Evolutionary conservation across 352 stramenopile genomes (phyloP), one percentile per base, ranked within the genome.

Genomic region (Globisporangium paddicum): DNA sequence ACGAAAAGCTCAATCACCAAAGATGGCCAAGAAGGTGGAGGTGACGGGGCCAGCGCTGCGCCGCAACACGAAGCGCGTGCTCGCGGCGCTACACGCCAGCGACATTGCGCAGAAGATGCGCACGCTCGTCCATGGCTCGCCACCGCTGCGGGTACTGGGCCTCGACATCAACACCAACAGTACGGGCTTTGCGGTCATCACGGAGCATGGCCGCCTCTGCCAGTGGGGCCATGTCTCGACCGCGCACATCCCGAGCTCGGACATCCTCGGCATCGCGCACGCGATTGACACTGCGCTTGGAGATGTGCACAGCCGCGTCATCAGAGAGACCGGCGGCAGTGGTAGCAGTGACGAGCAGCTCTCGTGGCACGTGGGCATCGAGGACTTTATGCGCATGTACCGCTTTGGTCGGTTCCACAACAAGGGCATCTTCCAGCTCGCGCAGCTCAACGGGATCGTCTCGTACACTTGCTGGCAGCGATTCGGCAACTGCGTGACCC

Each of bases 361-460:
- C 7, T 19, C 44, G 46, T 95, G 86, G 86, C 51, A 69, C 50
- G 82, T 95, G 38, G 86, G 86, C 51, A 87, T 95, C 52, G 86
- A 95, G 69, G 86, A 88, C 38, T 95, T 93, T 58, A 82, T 95
- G 75, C 77, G 83, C 50, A 89, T 87, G 75, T 95, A 89, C 66
- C 71, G 75, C 55, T 77, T 79, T 18, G 86, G 86, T 0, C 61
- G 68, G 34, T 89, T 89, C 67, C 79, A 95, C 71, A 92, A 87
- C 62, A 84, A 86, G 55, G 86, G 86, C 44, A 80, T 95, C 30
- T 91, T 95, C 67, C 86, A 95, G 60, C 66, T 95, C 32, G 86
- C 83, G 28, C 86, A 95, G 62, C 80, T 95, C 53, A 95, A 95
- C 45, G 86, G 81, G 41, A 87, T 93, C 51, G 83, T 93, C 41